Evolutionary conservation across 805 yeast genomes (phyloP).

Genomic region (Myxozyma udenii): DNA sequence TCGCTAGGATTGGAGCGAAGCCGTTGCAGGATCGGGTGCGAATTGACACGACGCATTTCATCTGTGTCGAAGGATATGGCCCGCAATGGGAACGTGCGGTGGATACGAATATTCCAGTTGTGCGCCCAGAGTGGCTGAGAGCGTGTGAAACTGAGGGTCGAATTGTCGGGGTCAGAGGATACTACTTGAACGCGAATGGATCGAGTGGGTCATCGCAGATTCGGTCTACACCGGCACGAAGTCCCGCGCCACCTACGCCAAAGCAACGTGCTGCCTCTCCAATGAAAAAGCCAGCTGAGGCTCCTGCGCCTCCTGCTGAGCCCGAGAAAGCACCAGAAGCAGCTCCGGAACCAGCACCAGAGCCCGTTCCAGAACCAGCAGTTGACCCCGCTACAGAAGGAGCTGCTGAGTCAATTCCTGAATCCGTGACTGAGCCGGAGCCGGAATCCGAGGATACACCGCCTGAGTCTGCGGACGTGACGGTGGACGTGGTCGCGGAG

Average conservation of each 20-base stretch:
- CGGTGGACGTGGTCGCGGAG: neutral
- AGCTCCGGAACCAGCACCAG: conserved; percentile 1
- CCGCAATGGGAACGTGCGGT: conserved; percentile 75
- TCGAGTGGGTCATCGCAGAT: conserved; percentile 35
- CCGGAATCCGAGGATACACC: neutral
- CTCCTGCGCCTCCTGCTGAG: neutral
- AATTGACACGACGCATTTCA: conserved; percentile 91
- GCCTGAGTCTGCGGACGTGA: neutral
- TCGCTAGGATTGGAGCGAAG: conserved; percentile 74
- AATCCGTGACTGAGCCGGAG: neutral
- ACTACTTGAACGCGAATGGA: conserved; percentile 43
- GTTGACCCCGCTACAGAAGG: neutral
- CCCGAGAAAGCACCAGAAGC: neutral
- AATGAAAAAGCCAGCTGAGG: neutral
- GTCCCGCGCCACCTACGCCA: neutral
- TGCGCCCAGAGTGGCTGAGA: conserved; percentile 94
- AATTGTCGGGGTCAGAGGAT: conserved; percentile 81
- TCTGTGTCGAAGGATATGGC: conserved; percentile 70
- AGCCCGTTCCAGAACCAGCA: neutral
- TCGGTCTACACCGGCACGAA: neutral
- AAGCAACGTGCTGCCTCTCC: neutral
- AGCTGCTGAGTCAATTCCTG: neutral
- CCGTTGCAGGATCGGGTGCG: conserved; percentile 69
- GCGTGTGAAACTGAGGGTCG: conserved; percentile 88
- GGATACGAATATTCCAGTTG: conserved; percentile 84